Evolutionary conservation across 805 yeast species (phyloP).

Genomic region (Metschnikowia lochheadii): DNA sequence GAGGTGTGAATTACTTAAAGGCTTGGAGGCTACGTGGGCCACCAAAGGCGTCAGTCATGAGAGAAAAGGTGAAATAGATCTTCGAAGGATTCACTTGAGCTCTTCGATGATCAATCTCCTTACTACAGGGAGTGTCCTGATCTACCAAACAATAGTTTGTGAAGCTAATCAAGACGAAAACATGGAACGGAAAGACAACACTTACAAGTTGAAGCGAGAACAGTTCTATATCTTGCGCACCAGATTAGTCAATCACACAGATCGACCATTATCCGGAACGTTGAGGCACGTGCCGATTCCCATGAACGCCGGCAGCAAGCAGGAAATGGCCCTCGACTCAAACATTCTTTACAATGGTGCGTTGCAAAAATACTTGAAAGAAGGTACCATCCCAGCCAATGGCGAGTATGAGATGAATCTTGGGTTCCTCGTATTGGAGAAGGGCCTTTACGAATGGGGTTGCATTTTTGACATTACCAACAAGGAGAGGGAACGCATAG

Average conservation of each 20-base stretch:
- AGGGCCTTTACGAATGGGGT: slow-evolving; percentile 84
- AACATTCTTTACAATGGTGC: slow-evolving; percentile 70
- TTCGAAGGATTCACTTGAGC: slow-evolving; percentile 62
- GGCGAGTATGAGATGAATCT: slow-evolving; percentile 40
- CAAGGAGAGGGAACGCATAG: slow-evolving; percentile 17
- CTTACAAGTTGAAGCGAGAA: slow-evolving; percentile 28
- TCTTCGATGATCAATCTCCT: slow-evolving; percentile 56
- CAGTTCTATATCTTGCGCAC: slow-evolving; percentile 50
- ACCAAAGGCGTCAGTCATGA: slow-evolving; percentile 19
- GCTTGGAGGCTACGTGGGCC: slow-evolving; percentile 65
- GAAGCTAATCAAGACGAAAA: slow-evolving; percentile 18
- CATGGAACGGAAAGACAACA: slow-evolving; percentile 19
- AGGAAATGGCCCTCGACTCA: slow-evolving; percentile 40
- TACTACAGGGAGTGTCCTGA: slow-evolving; percentile 44
- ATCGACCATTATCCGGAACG: slow-evolving; percentile 45
- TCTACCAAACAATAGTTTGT: slow-evolving; percentile 28
- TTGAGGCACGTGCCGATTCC: slow-evolving; percentile 55
- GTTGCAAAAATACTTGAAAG: slow-evolving; percentile 51
- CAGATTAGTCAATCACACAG: slow-evolving; percentile 46
- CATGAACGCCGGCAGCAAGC: slow-evolving; percentile 9
- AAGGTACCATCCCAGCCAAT: slow-evolving; percentile 38
- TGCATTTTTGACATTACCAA: slow-evolving; percentile 27
- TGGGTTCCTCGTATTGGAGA: slow-evolving; percentile 63
- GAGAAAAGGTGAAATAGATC: slow-evolving; percentile 57
- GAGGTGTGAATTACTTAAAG: slow-evolving; percentile 57